phyloP scores from a whole-genome alignment of 164 flowering plant species.

The Piper betle region DNA sequence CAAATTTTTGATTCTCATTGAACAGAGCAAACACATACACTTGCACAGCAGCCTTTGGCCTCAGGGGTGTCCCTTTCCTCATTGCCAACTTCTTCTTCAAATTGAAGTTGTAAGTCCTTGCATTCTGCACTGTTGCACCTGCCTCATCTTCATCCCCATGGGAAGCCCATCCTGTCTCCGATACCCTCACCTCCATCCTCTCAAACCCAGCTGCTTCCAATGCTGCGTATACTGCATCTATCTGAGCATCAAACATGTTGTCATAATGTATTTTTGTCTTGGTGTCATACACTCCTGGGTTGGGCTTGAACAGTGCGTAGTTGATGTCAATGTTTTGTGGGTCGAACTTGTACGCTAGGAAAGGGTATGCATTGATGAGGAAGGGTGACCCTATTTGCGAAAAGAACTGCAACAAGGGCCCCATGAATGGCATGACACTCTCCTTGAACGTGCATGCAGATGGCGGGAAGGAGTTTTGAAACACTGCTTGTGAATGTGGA shows the following conservation, averaged over 20 bases:
- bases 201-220: constrained; percentile 52
- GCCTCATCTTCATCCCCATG: constrained; percentile 56
- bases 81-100: constrained; percentile 37
- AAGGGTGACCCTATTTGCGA: constrained; percentile 49
- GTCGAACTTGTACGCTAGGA: constrained; percentile 63
- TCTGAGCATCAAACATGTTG: constrained; percentile 75
- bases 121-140: constrained; percentile 48
- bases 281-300: constrained; percentile 43
- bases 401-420: constrained; percentile 59
- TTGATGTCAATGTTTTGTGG: constrained; percentile 50
- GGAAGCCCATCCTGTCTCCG: constrained; percentile 91
- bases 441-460: constrained; percentile 56
- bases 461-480: constrained; percentile 62
- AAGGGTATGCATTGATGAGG: constrained; percentile 77
- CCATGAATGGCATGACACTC: constrained; percentile 42
- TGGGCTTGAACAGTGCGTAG: constrained; percentile 52
- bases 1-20: constrained; percentile 72
- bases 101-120: constrained; percentile 53
- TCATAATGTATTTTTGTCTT: constrained; percentile 70
- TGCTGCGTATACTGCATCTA: constrained; percentile 71
- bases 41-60: constrained; percentile 40
- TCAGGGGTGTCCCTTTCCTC: constrained; percentile 69
- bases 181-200: constrained; percentile 61
- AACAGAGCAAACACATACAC: constrained; percentile 76
- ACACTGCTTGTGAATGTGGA: constrained; percentile 69